Conservation (phyloP, 2,329 filamentous ascomycete genomes). For the Claviceps sp. region DNA sequence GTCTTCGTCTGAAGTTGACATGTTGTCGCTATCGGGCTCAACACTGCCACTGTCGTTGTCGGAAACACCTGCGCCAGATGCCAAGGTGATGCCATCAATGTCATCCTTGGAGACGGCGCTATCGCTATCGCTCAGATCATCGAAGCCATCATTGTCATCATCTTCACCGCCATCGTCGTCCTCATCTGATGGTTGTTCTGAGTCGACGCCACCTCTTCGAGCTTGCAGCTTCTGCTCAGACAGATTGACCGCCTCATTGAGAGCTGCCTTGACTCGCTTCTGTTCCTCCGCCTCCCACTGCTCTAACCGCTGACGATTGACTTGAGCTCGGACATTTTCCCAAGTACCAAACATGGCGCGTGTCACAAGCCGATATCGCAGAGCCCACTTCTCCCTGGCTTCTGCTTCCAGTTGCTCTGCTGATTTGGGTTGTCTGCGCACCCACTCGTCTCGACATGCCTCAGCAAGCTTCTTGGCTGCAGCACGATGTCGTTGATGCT, state of each 20-base stretch:
- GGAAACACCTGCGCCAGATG: conserved; percentile 18
- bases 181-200: conserved; percentile 33
- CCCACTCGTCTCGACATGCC: conserved; percentile 64
- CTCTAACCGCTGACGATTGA: conserved; percentile 44
- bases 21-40: conserved; percentile 30
- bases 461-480: conserved; percentile 68
- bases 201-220: conserved; percentile 39
- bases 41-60: conserved; percentile 29
- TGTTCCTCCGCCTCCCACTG: conserved; percentile 55
- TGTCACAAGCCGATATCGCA: conserved; percentile 59
- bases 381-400: conserved; percentile 51
- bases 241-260: conserved; percentile 60
- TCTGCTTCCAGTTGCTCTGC: conserved; percentile 74
- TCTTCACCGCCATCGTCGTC: conserved; percentile 26
- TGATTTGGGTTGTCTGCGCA: conserved; percentile 58
- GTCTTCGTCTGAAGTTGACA: conserved; percentile 52
- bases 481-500: conserved; percentile 65
- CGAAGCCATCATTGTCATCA: conserved; percentile 28
- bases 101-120: conserved; percentile 22
- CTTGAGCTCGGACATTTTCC: conserved; percentile 49
- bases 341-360: conserved; percentile 43
- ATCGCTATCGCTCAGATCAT: conserved; percentile 32
- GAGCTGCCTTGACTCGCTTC: conserved; percentile 49
- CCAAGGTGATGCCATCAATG: conserved; percentile 20
- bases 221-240: conserved; percentile 57